Conservation (phyloP, 164 flowering plant genomes). For the Tetrastigma voinierianum region DNA sequence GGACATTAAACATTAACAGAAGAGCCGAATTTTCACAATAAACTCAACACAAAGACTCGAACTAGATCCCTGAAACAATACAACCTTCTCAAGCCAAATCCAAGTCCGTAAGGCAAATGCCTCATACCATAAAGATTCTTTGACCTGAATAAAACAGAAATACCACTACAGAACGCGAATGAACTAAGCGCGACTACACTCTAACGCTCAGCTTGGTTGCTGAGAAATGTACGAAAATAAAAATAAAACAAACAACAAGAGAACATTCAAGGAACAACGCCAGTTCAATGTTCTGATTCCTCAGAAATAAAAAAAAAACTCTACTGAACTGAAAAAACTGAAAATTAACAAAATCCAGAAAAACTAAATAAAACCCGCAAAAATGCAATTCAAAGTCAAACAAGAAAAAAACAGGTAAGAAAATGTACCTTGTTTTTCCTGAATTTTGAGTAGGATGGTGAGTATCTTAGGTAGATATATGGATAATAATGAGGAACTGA, state of each 20-base stretch:
- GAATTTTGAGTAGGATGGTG: background rate
- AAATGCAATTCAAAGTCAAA: background rate
- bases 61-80: slow-evolving; percentile 1
- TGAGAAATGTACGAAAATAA: background rate
- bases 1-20: too few relatives aligned
- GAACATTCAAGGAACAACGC: too few relatives aligned
- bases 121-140: too few relatives aligned
- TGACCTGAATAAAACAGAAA: too few relatives aligned
- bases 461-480: background rate
- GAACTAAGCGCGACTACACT: too few relatives aligned
- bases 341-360: background rate
- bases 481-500: too few relatives aligned
- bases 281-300: too few relatives aligned
- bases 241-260: background rate
- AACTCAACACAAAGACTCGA: background rate
- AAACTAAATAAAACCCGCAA: background rate
- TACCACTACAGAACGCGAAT: too few relatives aligned
- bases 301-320: too few relatives aligned
- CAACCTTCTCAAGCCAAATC: background rate
- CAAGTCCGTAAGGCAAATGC: too few relatives aligned
- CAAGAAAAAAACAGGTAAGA: background rate
- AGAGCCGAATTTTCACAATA: background rate
- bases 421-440: too few relatives aligned
- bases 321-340: background rate
- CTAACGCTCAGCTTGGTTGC: too few relatives aligned